These are phyloP conservation scores for Fusarium albidum DNA, from an alignment of 2,329 filamentous ascomycete genomes.

Conservation along the genomic window DNA sequence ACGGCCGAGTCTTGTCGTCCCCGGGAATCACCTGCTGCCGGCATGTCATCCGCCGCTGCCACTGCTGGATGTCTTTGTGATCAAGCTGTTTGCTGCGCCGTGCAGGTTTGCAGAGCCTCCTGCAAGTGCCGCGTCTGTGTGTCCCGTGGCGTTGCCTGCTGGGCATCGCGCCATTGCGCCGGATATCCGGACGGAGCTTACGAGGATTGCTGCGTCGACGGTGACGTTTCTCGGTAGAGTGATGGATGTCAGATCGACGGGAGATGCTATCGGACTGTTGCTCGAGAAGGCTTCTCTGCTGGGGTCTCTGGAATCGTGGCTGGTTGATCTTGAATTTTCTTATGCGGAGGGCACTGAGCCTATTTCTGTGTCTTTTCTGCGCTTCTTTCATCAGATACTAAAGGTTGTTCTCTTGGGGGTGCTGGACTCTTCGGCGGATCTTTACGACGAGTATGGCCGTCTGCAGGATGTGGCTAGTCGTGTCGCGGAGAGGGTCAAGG, in stretches of 20 bases:
- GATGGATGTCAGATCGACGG: constrained; percentile 35
- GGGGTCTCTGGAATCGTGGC: constrained; percentile 45
- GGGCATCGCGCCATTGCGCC: constrained; percentile 47
- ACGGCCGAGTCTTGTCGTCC: constrained; percentile 45
- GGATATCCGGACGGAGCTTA: constrained; percentile 47
- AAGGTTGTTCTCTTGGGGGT: constrained; percentile 46
- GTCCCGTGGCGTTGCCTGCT: no score
- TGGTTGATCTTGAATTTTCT: constrained; percentile 39
- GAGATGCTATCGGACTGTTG: constrained; percentile 37
- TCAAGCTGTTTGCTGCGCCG: constrained; percentile 52
- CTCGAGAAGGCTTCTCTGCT: constrained; percentile 44
- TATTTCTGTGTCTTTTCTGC: constrained; percentile 46
- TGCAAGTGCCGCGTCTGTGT: constrained; percentile 19
- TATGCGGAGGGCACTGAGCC: constrained; percentile 35
- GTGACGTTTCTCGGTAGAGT: constrained; percentile 45
- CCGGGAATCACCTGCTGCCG: constrained; percentile 40
- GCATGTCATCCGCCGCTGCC: constrained; percentile 46
- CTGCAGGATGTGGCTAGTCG: constrained; percentile 42
- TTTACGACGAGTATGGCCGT: constrained; percentile 41
- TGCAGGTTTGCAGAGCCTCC: constrained; percentile 50
- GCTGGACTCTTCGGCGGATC: constrained; percentile 41
- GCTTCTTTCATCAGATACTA: constrained; percentile 45
- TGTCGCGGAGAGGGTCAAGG: constrained; percentile 43
- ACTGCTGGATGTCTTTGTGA: constrained; percentile 51
- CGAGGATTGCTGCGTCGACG: constrained; percentile 42